Conservation (phyloP, 2,329 filamentous ascomycete genomes). For the Colletotrichum sp. region DNA sequence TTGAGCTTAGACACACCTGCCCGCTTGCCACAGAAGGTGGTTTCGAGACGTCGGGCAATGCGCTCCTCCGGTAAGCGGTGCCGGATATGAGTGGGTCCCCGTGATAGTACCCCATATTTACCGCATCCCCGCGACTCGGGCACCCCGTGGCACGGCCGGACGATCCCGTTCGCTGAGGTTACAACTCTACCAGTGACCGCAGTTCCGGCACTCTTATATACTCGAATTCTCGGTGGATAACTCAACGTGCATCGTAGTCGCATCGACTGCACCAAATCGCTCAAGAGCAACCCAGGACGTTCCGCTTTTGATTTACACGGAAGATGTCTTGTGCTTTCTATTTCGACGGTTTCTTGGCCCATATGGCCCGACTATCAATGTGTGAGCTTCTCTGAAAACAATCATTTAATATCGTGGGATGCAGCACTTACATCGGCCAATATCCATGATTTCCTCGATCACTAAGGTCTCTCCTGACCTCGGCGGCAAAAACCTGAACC, state of each 20-base stretch:
- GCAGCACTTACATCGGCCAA: slow-evolving; percentile 4
- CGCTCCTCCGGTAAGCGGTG: not conserved
- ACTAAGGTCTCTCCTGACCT: slow-evolving; percentile 26
- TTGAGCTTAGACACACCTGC: not conserved
- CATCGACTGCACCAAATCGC: not conserved
- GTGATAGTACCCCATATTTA: not conserved
- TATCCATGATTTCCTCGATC: slow-evolving; percentile 1
- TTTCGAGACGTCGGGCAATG: not conserved
- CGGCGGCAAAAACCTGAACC: slow-evolving; percentile 26
- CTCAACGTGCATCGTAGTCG: not conserved
- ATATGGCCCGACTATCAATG: no score
- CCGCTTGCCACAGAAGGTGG: not conserved
- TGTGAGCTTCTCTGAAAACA: no score
- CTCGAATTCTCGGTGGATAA: not conserved
- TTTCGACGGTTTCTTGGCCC: not conserved
- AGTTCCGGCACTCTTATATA: rapidly evolving
- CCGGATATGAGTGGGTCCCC: not conserved
- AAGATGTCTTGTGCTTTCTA: no score
- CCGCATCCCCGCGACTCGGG: not conserved
- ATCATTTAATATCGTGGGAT: no score
- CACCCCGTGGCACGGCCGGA: not conserved
- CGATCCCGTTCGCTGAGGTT: not conserved
- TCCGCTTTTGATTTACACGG: no score
- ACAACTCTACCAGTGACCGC: no score
- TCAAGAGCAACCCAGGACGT: no score